A percentile compares a stretch with the other conserved stretches of the same genome.
phyloP scores from a whole-genome alignment of 192 early-diverging fungal species.

The Cladochytrium replicatum region DNA sequence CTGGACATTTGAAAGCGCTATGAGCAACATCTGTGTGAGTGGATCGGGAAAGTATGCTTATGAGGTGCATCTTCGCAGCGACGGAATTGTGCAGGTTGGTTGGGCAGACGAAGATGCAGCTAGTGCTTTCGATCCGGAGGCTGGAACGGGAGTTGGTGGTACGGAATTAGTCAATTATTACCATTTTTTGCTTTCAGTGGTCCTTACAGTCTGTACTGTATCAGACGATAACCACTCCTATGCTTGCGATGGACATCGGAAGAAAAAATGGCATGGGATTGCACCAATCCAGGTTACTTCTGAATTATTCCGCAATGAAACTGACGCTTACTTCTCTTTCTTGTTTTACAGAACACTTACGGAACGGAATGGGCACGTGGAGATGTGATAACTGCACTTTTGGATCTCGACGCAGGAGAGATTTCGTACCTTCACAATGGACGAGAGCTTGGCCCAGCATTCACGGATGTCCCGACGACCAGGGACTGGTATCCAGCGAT shows the following conservation, averaged over 20 bases:
- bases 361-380: constrained; percentile 34
- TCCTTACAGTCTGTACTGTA: background rate
- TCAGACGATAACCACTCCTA: constrained; percentile 58
- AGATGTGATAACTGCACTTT: constrained; percentile 40
- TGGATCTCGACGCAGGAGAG: constrained; percentile 55
- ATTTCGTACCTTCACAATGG: constrained; percentile 63
- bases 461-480: constrained; percentile 31
- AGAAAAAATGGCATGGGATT: constrained; percentile 59
- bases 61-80: constrained; percentile 53
- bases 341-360: constrained; percentile 34
- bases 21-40: constrained; percentile 41
- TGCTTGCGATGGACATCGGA: constrained; percentile 65
- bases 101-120: constrained; percentile 57
- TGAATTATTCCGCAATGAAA: background rate
- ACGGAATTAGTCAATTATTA: constrained; percentile 19
- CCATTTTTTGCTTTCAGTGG: background rate
- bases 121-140: constrained; percentile 65
- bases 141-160: constrained; percentile 68
- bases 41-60: constrained; percentile 57
- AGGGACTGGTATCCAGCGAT: constrained; percentile 54
- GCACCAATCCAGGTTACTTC: constrained; percentile 16
- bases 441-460: constrained; percentile 49
- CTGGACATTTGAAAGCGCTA: constrained; percentile 68
- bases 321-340: constrained; percentile 32
- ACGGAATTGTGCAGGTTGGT: constrained; percentile 75